Conservation (phyloP, 805 yeast genomes). For the Millerozyma miso region DNA sequence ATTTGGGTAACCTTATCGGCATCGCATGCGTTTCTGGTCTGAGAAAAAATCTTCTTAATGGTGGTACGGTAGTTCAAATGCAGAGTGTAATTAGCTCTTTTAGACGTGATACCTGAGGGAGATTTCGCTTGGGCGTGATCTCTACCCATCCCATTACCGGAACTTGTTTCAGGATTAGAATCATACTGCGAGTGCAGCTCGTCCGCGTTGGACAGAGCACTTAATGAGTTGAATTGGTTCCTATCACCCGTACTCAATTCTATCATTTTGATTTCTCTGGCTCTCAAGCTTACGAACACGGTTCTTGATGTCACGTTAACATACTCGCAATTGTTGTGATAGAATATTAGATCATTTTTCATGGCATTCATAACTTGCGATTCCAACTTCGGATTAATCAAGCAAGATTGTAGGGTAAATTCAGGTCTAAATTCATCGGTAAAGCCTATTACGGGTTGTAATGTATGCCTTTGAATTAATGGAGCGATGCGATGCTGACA, state of each 20-base stretch:
- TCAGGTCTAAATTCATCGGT: slow-evolving; percentile 51
- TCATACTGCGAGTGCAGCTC: background rate
- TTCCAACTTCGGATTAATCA: slow-evolving; percentile 47
- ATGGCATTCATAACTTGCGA: slow-evolving; percentile 44
- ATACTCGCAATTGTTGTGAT: slow-evolving; percentile 32
- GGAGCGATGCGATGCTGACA: slow-evolving; percentile 1
- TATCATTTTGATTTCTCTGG: slow-evolving; percentile 42
- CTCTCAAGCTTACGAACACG: slow-evolving; percentile 39
- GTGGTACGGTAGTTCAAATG: slow-evolving; percentile 27
- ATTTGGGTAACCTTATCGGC: slow-evolving; percentile 21
- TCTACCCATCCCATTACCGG: background rate
- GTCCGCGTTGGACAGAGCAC: background rate
- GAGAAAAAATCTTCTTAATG: slow-evolving; percentile 34
- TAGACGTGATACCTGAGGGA: background rate
- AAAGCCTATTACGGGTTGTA: slow-evolving; percentile 38
- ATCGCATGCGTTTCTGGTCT: slow-evolving; percentile 30
- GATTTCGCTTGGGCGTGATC: background rate
- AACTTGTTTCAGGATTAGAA: background rate
- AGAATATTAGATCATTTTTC: slow-evolving; percentile 48
- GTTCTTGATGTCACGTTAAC: slow-evolving; percentile 32
- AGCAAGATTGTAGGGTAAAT: slow-evolving; percentile 52
- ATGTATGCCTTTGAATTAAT: slow-evolving; percentile 14
- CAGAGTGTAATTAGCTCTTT: background rate
- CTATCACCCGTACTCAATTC: slow-evolving; percentile 26
- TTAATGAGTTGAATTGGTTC: background rate